These are phyloP conservation scores for Candida albicans DNA, from an alignment of 1,139 yeast species.

Conservation along the genomic window DNA sequence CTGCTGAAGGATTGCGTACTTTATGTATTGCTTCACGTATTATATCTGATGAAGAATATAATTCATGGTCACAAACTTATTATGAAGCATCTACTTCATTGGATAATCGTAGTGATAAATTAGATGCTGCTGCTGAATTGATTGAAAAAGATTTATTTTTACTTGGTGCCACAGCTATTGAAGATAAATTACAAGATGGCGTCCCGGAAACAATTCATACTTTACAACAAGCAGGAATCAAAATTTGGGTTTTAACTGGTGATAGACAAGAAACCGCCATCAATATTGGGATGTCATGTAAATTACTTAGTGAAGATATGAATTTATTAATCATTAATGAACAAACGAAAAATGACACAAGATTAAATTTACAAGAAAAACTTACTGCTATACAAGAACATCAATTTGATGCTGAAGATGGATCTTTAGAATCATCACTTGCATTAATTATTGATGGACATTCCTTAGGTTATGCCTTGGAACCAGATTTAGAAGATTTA, in stretches of 20 bases:
- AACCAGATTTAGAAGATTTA: slow-evolving; percentile 73
- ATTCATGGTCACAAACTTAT: slow-evolving; percentile 60
- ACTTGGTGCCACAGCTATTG: slow-evolving; percentile 97
- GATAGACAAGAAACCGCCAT: slow-evolving; percentile 99
- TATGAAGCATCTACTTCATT: slow-evolving; percentile 82
- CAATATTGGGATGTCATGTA: slow-evolving; percentile 97
- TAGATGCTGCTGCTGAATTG: slow-evolving; percentile 70
- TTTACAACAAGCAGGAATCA: slow-evolving; percentile 93
- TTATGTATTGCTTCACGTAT: slow-evolving; percentile 88
- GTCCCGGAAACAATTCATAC: slow-evolving; percentile 97
- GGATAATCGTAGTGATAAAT: slow-evolving; percentile 67
- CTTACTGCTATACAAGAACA: slow-evolving; percentile 72
- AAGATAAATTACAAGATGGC: slow-evolving; percentile 95
- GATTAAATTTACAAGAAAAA: slow-evolving; percentile 70
- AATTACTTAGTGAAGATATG: slow-evolving; percentile 93
- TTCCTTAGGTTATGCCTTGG: slow-evolving; percentile 82
- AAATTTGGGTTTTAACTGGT: slow-evolving; percentile 97
- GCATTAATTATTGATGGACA: slow-evolving; percentile 95
- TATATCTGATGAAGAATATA: slow-evolving; percentile 76
- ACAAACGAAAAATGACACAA: slow-evolving; percentile 72
- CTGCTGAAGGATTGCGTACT: slow-evolving; percentile 93
- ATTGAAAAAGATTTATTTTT: slow-evolving; percentile 80
- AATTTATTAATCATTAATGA: slow-evolving; percentile 87
- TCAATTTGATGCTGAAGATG: slow-evolving; percentile 61
- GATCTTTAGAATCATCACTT: slow-evolving; percentile 60